These are phyloP conservation scores for Cicer arietinum DNA, from an alignment of 306 rosid species.

Conservation along the genomic window DNA sequence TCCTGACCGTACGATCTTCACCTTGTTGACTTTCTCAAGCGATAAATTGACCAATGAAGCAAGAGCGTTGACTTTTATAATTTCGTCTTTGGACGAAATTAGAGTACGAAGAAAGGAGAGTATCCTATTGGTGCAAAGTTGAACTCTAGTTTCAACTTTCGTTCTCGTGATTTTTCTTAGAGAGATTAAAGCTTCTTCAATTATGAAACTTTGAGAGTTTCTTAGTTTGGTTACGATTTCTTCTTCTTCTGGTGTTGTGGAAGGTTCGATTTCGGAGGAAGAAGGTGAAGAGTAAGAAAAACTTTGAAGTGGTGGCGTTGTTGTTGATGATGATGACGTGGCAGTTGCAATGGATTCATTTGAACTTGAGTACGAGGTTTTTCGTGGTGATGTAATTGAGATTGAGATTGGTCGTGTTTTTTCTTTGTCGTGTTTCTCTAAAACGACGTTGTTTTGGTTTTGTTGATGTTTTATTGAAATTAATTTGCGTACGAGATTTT, in stretches of 20 bases:
- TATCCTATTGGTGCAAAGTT: conserved; percentile 57
- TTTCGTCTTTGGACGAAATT: conserved; percentile 54
- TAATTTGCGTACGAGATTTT: conserved; percentile 54
- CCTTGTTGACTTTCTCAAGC: conserved; percentile 66
- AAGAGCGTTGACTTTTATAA: conserved; percentile 71
- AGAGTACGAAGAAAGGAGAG: conserved; percentile 60
- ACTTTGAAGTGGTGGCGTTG: conserved; percentile 57
- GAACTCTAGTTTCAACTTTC: conserved; percentile 62
- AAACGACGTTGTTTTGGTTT: neutral
- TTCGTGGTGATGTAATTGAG: neutral
- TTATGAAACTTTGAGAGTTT: conserved; percentile 50
- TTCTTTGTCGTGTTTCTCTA: neutral
- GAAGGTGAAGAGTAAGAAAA: conserved; percentile 74
- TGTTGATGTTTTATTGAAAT: conserved; percentile 28
- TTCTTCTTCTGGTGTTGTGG: conserved; percentile 54
- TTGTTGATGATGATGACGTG: conserved; percentile 38
- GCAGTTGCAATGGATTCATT: conserved; percentile 58
- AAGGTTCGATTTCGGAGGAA: conserved; percentile 64
- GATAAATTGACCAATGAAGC: conserved; percentile 86
- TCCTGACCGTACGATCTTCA: conserved; percentile 90
- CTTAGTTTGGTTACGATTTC: conserved; percentile 57
- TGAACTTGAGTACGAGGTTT: conserved; percentile 39
- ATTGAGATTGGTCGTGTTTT: conserved; percentile 5
- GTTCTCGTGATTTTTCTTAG: conserved; percentile 66
- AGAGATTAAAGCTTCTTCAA: conserved; percentile 65